Evolutionary conservation across 2,329 filamentous ascomycete species (phyloP), one percentile per base, ranked within the genome.

Genomic region (Diaporthe sp.): DNA sequence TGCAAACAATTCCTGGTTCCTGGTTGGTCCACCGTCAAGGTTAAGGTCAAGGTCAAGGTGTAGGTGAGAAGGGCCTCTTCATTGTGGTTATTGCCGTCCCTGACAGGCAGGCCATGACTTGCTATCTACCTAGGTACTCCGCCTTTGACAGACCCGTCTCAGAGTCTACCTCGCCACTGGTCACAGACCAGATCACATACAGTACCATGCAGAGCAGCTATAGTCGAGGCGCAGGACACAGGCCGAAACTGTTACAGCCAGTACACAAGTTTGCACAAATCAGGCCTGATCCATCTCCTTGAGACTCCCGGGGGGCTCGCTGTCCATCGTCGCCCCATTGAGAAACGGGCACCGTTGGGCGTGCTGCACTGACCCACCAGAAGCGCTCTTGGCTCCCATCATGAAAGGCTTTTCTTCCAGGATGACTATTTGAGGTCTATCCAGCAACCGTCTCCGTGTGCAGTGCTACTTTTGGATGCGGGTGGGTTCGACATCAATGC

Each of bases 401-500:
- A 2, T n/a, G 47, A 17, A 53, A 8, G 28, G 10, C 31, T 53
- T 37, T 12, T 8, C 28, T n/a, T 12, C 31, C 7, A 25, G 31
- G 47, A 39, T 68, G n/a, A 7, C 25, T 53, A 22, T 53, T 12
- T 1, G 13, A 39, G 47, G 31, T 34, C 15, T 28, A 17, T 39
- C 65, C 22, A 68, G 47, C 65, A 22, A 28, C 10, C 42, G 7
- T 28, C n/a, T 37, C 65, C 47, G 22, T 20, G 65, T 20, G 47
- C n/a, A 53, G 22, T 31, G 1, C 47, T 12, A 37, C 8, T 39
- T 25, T 68, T 20, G n/a, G 22, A 20, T 28, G 65, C 47, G 22
- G 31, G 31, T 53, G 65, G 47, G 13, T 39, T 61, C 58, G 37
- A 42, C 2, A 60, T 60, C 57, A 60, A 60, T 60, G 57, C 57